These are phyloP conservation scores for Marchantia polymorpha DNA, from an alignment of 225 moss, liverwort and hornwort species.

Conservation along the genomic window DNA sequence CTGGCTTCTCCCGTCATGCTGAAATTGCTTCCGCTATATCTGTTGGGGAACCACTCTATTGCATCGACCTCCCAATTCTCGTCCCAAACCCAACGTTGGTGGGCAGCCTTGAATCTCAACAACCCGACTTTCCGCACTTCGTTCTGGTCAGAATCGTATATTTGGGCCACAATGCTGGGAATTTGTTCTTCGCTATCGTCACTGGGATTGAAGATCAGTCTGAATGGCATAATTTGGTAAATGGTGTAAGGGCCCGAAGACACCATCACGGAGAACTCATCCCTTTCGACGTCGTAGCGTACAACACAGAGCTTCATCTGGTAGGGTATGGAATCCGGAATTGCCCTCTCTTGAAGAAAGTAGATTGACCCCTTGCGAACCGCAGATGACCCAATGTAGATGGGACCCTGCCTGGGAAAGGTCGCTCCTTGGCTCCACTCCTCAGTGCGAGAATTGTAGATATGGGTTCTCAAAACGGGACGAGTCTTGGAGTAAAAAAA, in stretches of 20 bases:
- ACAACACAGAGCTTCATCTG: constrained; percentile 6
- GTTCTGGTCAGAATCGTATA: not conserved
- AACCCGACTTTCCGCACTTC: constrained; percentile 2
- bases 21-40: not conserved
- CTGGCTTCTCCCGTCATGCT: constrained; percentile 7
- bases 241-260: constrained; percentile 7
- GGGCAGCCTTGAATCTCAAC: constrained; percentile 3
- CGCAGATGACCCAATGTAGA: constrained; percentile 9
- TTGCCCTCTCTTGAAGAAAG: constrained; percentile 9
- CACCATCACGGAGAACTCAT: not conserved
- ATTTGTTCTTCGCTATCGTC: constrained; percentile 3
- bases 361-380: constrained; percentile 9
- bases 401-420: constrained; percentile 3
- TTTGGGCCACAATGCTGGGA: constrained; percentile 9
- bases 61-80: constrained; percentile 8
- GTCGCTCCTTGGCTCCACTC: constrained; percentile 11
- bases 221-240: not conserved
- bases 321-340: constrained; percentile 4
- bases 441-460: not conserved
- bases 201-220: constrained; percentile 4
- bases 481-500: constrained; percentile 9
- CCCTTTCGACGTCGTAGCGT: constrained; percentile 1
- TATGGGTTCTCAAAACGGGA: constrained; percentile 11
- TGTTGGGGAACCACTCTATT: constrained; percentile 10
- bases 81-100: constrained; percentile 11